Evolutionary conservation across 805 yeast genomes (phyloP), one percentile per base, ranked within the genome.

Genomic region (Cyberlindnera maritima): DNA sequence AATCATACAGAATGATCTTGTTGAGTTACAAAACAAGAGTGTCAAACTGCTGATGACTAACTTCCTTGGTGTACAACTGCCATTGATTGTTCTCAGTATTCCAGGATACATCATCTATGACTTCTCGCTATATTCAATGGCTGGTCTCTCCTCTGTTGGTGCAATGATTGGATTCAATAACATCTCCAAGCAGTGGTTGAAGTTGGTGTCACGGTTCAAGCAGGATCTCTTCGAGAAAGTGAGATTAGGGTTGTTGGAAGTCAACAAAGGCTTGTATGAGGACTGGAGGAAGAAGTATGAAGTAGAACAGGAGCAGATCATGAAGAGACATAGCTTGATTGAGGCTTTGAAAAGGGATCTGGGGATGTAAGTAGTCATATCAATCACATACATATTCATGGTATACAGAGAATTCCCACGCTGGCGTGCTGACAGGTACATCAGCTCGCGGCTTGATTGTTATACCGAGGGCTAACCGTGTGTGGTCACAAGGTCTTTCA

Each of bases 61-160:
- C 31, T 58, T 63, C 36, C 47, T 65, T 17, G 61, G 58, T 21
- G 43, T 65, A 4, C 71, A 67, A 41, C 40, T 65, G n/a, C 71
- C 71, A 0, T 36, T 65, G 31, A 35, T 61, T 2, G 14, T 60
- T 3, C 32, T 61, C 13, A 47, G 67, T 2, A 53, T 56, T n/a
- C 49, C 57, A 5, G 69, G 69, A 13, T 52, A 49, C 23, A 36
- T 63, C 2, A 47, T 66, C 3, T 61, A 57, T 31, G 64, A 61
- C 34, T 66, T 60, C 39, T 56, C 66, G 0, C 20, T 51, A 4
- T 62, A 58, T 40, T 64, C 71, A 5, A 65, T 65, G 69, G 52
- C 58, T 21, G 62, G 66, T 2, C 40, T 67, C 13, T 64, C 62
- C 2, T 59, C 61, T 13, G 44, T 67, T 4, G 71, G 70, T 15